Evolutionary conservation across 345 rosid genomes (phyloP).

Genomic region (Pistacia integerrima): DNA sequence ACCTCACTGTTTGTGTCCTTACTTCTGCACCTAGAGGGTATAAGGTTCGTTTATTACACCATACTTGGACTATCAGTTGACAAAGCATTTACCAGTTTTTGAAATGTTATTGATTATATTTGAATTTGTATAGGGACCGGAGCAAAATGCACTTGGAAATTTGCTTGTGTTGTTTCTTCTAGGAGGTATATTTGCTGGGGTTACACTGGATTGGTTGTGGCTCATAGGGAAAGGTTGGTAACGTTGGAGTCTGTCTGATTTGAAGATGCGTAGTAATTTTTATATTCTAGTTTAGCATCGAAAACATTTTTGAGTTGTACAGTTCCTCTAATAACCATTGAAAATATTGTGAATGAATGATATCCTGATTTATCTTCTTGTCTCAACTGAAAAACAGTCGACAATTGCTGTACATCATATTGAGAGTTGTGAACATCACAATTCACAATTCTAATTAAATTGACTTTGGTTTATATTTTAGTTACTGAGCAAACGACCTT

Average conservation of each 20-base stretch:
- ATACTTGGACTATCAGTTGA: neutral
- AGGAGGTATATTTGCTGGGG: slow-evolving; percentile 60
- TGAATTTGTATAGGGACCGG: slow-evolving; percentile 52
- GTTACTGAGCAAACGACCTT: too few relatives aligned
- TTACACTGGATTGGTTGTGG: slow-evolving; percentile 64
- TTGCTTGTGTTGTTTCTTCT: slow-evolving; percentile 56
- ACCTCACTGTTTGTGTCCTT: slow-evolving; percentile 74
- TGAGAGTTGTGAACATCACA: neutral
- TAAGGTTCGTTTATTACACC: slow-evolving; percentile 45
- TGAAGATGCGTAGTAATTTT: neutral
- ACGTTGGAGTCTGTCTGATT: slow-evolving; percentile 4
- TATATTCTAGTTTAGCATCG: neutral
- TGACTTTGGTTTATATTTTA: too few relatives aligned
- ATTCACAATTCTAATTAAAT: too few relatives aligned
- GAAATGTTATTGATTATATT: neutral
- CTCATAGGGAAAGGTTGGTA: slow-evolving; percentile 72
- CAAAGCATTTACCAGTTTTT: neutral
- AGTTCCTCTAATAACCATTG: neutral
- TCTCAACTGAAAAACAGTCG: neutral
- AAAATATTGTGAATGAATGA: neutral
- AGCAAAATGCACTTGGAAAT: slow-evolving; percentile 72
- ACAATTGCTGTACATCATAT: neutral
- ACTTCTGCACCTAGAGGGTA: slow-evolving; percentile 84
- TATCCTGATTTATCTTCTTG: neutral
- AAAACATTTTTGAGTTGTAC: too few relatives aligned